Evolutionary conservation across 768 basidiomycete species (phyloP).

Genomic region (Termitomyces sp.): DNA sequence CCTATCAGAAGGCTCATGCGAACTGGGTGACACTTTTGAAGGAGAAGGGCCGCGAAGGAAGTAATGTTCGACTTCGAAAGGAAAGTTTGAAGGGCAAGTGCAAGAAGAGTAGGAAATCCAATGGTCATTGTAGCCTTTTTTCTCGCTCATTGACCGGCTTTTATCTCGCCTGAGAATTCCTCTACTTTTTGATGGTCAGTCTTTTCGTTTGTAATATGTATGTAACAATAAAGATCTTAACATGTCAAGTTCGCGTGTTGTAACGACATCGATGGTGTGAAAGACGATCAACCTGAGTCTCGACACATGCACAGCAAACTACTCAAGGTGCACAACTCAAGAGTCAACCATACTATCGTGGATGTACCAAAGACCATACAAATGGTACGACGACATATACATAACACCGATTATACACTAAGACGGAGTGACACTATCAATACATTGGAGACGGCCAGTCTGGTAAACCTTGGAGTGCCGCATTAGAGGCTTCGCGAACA

Average conservation of each 20-base stretch:
- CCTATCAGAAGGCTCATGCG: conserved; percentile 26
- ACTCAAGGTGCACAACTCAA: not conserved
- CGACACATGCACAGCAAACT: not conserved
- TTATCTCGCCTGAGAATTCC: conserved; percentile 3
- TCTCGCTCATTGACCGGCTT: conserved; percentile 9
- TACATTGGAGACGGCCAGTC: conserved; percentile 53
- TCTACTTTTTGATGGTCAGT: not conserved
- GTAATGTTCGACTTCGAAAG: not conserved
- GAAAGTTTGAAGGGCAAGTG: not conserved
- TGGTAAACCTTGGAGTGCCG: conserved; percentile 63
- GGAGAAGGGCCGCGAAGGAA: conserved; percentile 13
- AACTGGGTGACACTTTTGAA: conserved; percentile 23
- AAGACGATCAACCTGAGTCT: not conserved
- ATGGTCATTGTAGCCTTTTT: conserved; percentile 3
- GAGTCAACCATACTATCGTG: not conserved
- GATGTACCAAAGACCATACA: not conserved
- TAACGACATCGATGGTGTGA: not conserved
- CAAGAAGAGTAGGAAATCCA: not conserved
- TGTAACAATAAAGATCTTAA: not conserved
- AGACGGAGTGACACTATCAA: not conserved
- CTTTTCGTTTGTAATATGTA: not conserved
- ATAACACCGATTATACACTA: not conserved
- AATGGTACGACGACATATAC: not conserved
- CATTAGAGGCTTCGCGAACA: conserved; percentile 75
- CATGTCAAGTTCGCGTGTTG: not conserved